phyloP scores from a whole-genome alignment of 139 green algal genomes.

The Spirogloea muscicola region DNA sequence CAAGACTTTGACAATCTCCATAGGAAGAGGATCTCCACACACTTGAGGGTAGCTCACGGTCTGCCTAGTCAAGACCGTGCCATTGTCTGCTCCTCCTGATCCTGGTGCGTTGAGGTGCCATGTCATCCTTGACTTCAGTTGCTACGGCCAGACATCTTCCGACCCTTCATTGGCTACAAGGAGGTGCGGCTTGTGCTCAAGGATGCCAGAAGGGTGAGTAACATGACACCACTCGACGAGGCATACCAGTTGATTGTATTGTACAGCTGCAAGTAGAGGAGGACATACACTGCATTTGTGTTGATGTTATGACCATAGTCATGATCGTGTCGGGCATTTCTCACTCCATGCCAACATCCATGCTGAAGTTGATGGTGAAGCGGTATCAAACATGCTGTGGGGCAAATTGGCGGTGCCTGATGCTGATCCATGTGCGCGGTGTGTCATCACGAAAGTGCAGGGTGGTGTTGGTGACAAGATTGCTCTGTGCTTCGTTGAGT shows the following conservation, averaged over 20 bases:
- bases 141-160: slow-evolving; percentile 43
- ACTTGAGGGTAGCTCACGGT: not conserved
- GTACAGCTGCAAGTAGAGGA: no score
- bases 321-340: no score
- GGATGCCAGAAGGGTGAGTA: slow-evolving; percentile 18
- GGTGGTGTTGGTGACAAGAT: slow-evolving; percentile 25
- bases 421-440: no score
- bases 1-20: not conserved
- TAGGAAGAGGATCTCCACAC: not conserved
- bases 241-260: no score
- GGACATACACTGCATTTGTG: no score
- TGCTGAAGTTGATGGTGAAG: no score
- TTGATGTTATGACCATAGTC: no score
- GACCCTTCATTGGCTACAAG: slow-evolving; percentile 44
- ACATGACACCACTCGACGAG: not conserved
- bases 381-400: no score
- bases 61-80: not conserved
- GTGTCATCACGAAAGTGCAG: slow-evolving; percentile 13
- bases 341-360: no score
- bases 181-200: slow-evolving; percentile 41
- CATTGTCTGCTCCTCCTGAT: not conserved
- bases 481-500: slow-evolving; percentile 41
- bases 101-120: not conserved
- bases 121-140: not conserved
- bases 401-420: no score